These are phyloP conservation scores for Teunomyces aglyptinius DNA, from an alignment of 805 yeast genomes.

Conservation along the genomic window DNA sequence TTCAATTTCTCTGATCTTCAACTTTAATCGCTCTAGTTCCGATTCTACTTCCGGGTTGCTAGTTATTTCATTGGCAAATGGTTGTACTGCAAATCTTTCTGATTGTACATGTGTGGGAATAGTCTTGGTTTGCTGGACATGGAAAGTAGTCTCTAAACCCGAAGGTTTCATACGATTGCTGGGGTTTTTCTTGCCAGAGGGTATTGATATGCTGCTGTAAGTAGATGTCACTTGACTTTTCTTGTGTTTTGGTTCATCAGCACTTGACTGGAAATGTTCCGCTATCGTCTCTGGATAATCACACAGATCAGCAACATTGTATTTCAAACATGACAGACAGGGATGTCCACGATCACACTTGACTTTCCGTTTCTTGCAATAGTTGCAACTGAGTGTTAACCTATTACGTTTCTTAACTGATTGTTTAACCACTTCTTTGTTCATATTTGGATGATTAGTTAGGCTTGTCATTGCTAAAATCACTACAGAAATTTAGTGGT, in stretches of 20 bases:
- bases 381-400: constrained; percentile 32
- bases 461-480: neutral
- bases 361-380: constrained; percentile 36
- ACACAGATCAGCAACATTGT: constrained; percentile 23
- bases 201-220: neutral
- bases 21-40: constrained; percentile 35
- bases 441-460: neutral
- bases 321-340: constrained; percentile 30
- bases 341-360: constrained; percentile 38
- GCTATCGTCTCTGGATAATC: constrained; percentile 20
- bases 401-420: constrained; percentile 22
- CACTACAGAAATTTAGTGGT: neutral
- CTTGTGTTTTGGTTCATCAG: neutral
- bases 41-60: neutral
- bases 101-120: neutral
- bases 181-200: neutral
- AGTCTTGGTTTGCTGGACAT: neutral
- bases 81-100: neutral
- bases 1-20: constrained; percentile 45
- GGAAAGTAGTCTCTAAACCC: constrained; percentile 2
- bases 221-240: neutral
- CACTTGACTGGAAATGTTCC: neutral
- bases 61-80: neutral
- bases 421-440: neutral
- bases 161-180: neutral